Percentiles rank a stretch among this genome's conserved stretches.
These are phyloP conservation scores for Polygonum aviculare DNA, from an alignment of 148 eudicot genomes.

Conservation along the genomic window DNA sequence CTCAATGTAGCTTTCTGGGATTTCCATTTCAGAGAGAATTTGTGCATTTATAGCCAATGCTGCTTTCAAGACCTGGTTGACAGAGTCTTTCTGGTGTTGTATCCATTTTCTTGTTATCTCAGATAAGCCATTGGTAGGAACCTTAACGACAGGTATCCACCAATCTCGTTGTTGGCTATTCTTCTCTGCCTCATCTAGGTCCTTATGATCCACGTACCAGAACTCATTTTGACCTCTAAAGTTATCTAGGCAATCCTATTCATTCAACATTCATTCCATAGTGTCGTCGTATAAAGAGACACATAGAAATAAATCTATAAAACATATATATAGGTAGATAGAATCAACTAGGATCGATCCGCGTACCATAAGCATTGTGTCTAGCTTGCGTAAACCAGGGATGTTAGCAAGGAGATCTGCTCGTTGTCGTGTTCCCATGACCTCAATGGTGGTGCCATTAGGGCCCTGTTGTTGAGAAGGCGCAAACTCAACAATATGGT, in stretches of 20 bases:
- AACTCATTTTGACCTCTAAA: constrained; percentile 41
- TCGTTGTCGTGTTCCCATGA: constrained; percentile 81
- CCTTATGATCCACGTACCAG: constrained; percentile 28
- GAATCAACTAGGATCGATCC: too few relatives aligned
- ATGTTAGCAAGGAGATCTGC: constrained; percentile 60
- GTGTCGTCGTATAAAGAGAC: too few relatives aligned
- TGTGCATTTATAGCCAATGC: constrained; percentile 57
- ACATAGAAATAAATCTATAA: too few relatives aligned
- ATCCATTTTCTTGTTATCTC: constrained; percentile 44
- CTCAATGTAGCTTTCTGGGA: constrained; percentile 51
- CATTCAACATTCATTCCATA: not conserved
- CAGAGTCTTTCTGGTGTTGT: constrained; percentile 43
- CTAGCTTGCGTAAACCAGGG: constrained; percentile 85
- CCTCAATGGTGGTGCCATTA: constrained; percentile 48
- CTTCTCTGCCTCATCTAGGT: constrained; percentile 29
- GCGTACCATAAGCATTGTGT: constrained; percentile 84
- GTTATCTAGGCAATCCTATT: constrained; percentile 53
- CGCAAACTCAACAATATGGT: constrained; percentile 53
- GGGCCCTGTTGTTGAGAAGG: constrained; percentile 40
- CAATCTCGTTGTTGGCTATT: constrained; percentile 31
- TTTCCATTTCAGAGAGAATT: constrained; percentile 37
- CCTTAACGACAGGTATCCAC: constrained; percentile 47
- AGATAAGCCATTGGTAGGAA: constrained; percentile 36
- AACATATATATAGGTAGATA: not conserved
- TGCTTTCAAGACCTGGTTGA: constrained; percentile 53